Evolutionary conservation across 208 protist genomes (phyloP).

Genomic region (Sergeia podlipaevii): DNA sequence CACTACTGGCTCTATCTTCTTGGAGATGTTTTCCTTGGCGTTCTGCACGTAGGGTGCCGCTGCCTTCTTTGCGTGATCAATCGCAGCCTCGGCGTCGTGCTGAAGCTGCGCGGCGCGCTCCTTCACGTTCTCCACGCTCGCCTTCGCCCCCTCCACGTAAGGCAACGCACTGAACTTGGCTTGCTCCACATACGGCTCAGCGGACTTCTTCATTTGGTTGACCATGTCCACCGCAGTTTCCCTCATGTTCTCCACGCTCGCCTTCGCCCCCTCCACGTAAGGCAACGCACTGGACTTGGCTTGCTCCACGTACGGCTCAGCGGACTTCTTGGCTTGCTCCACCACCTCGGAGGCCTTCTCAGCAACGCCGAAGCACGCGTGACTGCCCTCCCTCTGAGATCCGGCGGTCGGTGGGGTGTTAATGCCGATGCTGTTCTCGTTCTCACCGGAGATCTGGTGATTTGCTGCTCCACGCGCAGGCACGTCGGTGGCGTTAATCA

Average conservation of each 20-base stretch:
- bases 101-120: background rate
- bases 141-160: conserved; percentile 17
- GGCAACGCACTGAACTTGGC: conserved; percentile 15
- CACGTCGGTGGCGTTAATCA: conserved; percentile 18
- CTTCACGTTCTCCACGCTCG: conserved; percentile 16
- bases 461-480: too few species aligned
- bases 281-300: conserved; percentile 21
- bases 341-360: conserved; percentile 1
- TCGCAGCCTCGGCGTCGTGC: background rate
- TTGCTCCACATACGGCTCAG: conserved; percentile 11
- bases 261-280: conserved; percentile 4
- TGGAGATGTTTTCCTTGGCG: conserved; percentile 17
- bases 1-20: conserved; percentile 17
- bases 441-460: too few species aligned
- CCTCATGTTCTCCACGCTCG: conserved; percentile 1
- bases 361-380: background rate
- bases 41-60: conserved; percentile 23
- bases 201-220: conserved; percentile 6
- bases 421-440: too few species aligned
- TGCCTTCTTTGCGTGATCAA: conserved; percentile 29
- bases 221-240: background rate
- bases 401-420: too few species aligned
- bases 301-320: conserved; percentile 31
- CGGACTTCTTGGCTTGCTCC: conserved; percentile 29
- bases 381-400: background rate